These are phyloP conservation scores for Tritrichomonas musculus DNA, from an alignment of 208 protist species.

Conservation along the genomic window DNA sequence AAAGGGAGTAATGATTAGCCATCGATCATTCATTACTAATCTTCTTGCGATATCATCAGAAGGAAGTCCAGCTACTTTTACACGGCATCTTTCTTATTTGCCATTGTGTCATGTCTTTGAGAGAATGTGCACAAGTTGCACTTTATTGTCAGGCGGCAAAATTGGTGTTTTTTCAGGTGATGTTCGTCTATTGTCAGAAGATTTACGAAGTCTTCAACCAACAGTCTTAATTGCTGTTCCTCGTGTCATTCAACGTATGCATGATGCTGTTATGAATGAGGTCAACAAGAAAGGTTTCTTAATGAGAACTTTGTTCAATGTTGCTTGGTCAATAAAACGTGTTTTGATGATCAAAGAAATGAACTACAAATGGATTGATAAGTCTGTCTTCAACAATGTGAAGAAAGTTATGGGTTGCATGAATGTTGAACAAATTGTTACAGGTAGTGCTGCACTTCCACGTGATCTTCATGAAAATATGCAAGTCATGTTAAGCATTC, in stretches of 20 bases:
- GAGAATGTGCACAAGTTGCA: not conserved
- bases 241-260: constrained; percentile 59
- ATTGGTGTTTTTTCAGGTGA: constrained; percentile 60
- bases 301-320: not conserved
- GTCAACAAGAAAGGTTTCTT: constrained; percentile 25
- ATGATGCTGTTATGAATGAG: constrained; percentile 57
- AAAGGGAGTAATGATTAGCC: not conserved
- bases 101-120: constrained; percentile 71
- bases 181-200: constrained; percentile 56
- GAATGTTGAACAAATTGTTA: not conserved
- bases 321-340: not conserved
- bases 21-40: not conserved
- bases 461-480: not conserved
- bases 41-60: not conserved
- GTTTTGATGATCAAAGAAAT: not conserved
- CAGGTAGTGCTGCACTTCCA: not conserved
- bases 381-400: not conserved
- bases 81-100: constrained; percentile 59
- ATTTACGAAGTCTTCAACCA: constrained; percentile 58
- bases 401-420: not conserved
- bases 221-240: constrained; percentile 62
- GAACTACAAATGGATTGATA: not conserved
- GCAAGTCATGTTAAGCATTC: not conserved
- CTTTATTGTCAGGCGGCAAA: constrained; percentile 19
- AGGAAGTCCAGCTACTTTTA: not conserved